These are phyloP conservation scores for Aspergillus fumigatiaffinis DNA, from an alignment of 2,329 filamentous ascomycete species.

Conservation along the genomic window DNA sequence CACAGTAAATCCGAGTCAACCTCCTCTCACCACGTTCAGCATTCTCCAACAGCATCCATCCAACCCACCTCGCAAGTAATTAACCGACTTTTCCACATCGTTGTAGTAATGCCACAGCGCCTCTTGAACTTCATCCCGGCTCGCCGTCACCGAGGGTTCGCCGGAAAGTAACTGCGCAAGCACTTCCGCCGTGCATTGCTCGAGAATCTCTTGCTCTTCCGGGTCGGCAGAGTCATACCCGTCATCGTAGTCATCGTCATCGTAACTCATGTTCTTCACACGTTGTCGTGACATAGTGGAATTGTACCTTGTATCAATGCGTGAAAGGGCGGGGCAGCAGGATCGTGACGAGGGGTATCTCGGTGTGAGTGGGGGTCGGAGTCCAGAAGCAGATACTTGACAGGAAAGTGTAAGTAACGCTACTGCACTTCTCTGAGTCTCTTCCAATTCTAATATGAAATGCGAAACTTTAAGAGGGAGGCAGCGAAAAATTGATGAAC, in stretches of 20 bases:
- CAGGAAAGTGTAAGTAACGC: not conserved
- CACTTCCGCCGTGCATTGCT: slow-evolving; percentile 63
- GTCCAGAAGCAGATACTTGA: not conserved
- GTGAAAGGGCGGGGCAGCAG: not conserved
- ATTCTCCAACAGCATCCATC: slow-evolving; percentile 1
- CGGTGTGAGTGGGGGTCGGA: not conserved
- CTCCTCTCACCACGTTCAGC: not conserved
- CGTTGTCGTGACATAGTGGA: slow-evolving; percentile 43
- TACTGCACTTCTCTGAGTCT: not conserved
- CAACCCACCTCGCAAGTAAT: slow-evolving; percentile 66
- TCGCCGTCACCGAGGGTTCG: slow-evolving; percentile 56
- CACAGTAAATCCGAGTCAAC: slow-evolving; percentile 3
- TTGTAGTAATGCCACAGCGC: slow-evolving; percentile 95
- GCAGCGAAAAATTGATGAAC: not conserved
- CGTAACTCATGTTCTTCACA: slow-evolving; percentile 42
- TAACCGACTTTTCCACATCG: slow-evolving; percentile 79
- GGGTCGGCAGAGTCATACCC: slow-evolving; percentile 40
- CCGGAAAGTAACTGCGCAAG: slow-evolving; percentile 60
- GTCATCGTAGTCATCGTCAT: slow-evolving; percentile 41
- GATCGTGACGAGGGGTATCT: slow-evolving; percentile 1
- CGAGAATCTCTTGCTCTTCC: slow-evolving; percentile 55
- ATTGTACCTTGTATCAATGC: not conserved
- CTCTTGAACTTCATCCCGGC: slow-evolving; percentile 75
- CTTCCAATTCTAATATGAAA: not conserved
- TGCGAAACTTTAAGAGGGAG: not conserved